phyloP scores from a whole-genome alignment of 768 basidiomycete species.

The Lactifluus rugatus region DNA sequence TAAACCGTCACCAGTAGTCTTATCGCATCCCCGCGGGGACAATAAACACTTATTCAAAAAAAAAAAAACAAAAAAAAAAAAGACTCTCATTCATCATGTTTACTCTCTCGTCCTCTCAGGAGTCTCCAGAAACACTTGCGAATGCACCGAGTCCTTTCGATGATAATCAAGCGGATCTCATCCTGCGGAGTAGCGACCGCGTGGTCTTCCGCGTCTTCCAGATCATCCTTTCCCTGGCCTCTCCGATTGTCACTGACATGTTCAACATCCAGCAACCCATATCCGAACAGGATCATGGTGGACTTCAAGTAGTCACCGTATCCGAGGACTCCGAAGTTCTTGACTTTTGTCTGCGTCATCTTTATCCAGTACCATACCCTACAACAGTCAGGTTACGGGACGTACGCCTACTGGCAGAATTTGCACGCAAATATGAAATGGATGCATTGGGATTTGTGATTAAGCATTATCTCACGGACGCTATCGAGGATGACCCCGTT shows the following conservation, averaged over 20 bases:
- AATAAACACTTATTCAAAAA: too few relatives aligned
- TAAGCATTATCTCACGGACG: not conserved
- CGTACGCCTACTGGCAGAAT: conserved; percentile 3
- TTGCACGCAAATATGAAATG: conserved; percentile 13
- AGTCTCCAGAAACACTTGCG: not conserved
- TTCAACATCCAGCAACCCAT: conserved; percentile 3
- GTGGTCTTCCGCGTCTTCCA: conserved; percentile 12
- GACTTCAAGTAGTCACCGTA: not conserved
- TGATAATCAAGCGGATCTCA: not conserved
- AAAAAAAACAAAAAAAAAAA: too few relatives aligned
- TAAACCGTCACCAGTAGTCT: too few relatives aligned
- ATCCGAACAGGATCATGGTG: not conserved
- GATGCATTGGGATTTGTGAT: not conserved
- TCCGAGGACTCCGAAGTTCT: conserved; percentile 5
- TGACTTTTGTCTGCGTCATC: conserved; percentile 7
- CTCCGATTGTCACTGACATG: conserved; percentile 5
- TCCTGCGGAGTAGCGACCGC: conserved; percentile 1
- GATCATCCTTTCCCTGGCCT: conserved; percentile 8
- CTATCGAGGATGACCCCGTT: conserved; percentile 7
- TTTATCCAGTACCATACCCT: conserved; percentile 4
- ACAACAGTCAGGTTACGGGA: not conserved
- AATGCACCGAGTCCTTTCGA: conserved; percentile 9
- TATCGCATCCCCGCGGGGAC: too few relatives aligned
- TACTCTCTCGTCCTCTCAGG: too few relatives aligned
- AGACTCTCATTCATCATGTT: not conserved